Evolutionary conservation across 2,329 filamentous ascomycete genomes (phyloP), one percentile per base, ranked within the genome.

Genomic region (Fusarium multiceps): DNA sequence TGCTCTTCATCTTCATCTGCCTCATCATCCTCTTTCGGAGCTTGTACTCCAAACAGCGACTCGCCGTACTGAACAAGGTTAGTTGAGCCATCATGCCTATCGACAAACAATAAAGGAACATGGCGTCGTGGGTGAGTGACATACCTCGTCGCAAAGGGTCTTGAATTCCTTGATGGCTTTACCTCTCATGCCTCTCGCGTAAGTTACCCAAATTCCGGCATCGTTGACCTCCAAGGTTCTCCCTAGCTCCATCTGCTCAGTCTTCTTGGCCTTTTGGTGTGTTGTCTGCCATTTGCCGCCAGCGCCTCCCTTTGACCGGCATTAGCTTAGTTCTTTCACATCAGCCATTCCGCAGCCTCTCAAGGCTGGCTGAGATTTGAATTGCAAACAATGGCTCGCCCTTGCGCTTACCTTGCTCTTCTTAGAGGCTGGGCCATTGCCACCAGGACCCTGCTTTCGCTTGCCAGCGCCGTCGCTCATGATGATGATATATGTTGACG

Each of bases 171-270:
- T 82, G 4, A 91, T 86, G 16, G 92, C 91, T 78, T 89, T 91
- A 43, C 83, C 84, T 79, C 93, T 91, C 82, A 92, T 90, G 69
- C 88, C 88, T 76, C 90, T 87, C 54, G 90, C 88, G 77, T 91
- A 94, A 0, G 92, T 94, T 28, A 90, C 90, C 91, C 92, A 95
- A 62, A 95, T 89, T 7, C 92, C 92, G 55, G 85, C 83, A 74
- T 94, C 91, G 7, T 92, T 91, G 7, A 90, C 83, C 72, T 92
- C 87, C 49, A 94, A 79, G 14, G 79, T 76, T 41, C 79, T 83
- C 42, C 83, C 84, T 69, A 80, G 71, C 41, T 81, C 81, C 16
- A 79, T 79, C 64, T 80, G 78, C 53, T 80, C 77, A 21, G 81
- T 80, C 45, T 82, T 71, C 74, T 86, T 89, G 34, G 81, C 80